phyloP scores from a whole-genome alignment of 192 early-diverging fungal species.

The Podila minutissima region DNA sequence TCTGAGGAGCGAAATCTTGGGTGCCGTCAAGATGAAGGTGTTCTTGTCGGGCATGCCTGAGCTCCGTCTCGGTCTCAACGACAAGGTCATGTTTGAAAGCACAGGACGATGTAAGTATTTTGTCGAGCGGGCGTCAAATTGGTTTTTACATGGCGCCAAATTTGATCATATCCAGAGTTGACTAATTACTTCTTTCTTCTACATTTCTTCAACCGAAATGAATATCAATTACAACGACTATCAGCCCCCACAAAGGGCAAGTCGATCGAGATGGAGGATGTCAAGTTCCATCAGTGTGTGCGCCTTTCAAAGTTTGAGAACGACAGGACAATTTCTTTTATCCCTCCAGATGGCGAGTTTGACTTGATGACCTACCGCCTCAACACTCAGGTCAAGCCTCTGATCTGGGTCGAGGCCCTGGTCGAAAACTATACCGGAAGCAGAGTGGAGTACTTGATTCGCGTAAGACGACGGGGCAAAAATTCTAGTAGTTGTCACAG shows the following conservation, averaged over 20 bases:
- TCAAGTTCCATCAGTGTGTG: slow-evolving; percentile 93
- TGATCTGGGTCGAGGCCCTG: slow-evolving; percentile 86
- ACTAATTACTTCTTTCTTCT: background rate
- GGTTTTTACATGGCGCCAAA: too few relatives aligned
- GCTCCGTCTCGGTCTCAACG: slow-evolving; percentile 84
- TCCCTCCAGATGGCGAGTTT: slow-evolving; percentile 92
- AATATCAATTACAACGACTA: background rate
- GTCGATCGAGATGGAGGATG: slow-evolving; percentile 92
- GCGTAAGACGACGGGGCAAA: slow-evolving; percentile 9
- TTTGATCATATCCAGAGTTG: too few relatives aligned
- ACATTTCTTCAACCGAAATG: background rate
- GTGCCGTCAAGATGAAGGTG: slow-evolving; percentile 86
- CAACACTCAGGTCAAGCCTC: slow-evolving; percentile 84
- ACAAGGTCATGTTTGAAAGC: slow-evolving; percentile 94
- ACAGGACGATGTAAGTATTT: slow-evolving; percentile 73
- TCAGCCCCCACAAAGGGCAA: slow-evolving; percentile 70
- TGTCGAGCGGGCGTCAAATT: background rate
- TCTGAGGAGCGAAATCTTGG: slow-evolving; percentile 77
- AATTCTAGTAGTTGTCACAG: too few relatives aligned
- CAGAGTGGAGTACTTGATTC: slow-evolving; percentile 95
- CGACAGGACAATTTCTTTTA: slow-evolving; percentile 90
- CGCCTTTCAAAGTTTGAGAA: slow-evolving; percentile 87
- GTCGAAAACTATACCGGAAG: slow-evolving; percentile 91
- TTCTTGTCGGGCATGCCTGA: slow-evolving; percentile 91
- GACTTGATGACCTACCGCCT: slow-evolving; percentile 92